Evolutionary conservation across 2,329 filamentous ascomycete genomes (phyloP), one percentile per base, ranked within the genome.

Genomic region (Metarhizium anisopliae): DNA sequence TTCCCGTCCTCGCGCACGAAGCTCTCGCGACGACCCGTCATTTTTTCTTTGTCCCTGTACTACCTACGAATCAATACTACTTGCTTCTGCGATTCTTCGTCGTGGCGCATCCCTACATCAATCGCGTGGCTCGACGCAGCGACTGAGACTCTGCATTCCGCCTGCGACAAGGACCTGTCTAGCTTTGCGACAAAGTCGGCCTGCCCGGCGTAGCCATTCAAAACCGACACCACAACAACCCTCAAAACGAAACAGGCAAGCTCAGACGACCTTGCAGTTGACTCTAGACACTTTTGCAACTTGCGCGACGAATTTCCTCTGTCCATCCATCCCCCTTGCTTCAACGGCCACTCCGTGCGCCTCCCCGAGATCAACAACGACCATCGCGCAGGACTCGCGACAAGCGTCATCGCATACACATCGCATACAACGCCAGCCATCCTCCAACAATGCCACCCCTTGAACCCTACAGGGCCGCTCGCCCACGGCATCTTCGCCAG

Each of bases 381-480:
- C 43, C 54, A 38, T 55, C 52, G 45, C 43, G 36, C 45, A 43
- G 30, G 18, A 52, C 5, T 16, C n/a, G 18, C 42, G 42, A 36
- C 51, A 20, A 30, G 43, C 43, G 16, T 43, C 51, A 47, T 51
- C 52, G 52, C 58, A 61, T 59, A 56, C 59, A 59, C 51, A 47
- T 51, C 52, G 52, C 58, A 61, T 59, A 56, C 59, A 59, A 64
- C 61, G 64, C 60, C 61, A 62, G 57, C 56, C 10, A 58, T 58
- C 45, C 13, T 13, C 51, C 47, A 40, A 66, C 54, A 56, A 79
- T 81, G 78, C 68, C 72, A 65, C 69, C 73, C 64, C 72, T 76
- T 55, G 73, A 77, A 67, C 72, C 73, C 60, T 69, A 72, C 56
- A 69, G 72, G 64, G 70, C 74, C 58, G 71, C 73, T 61, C 69